Base-by-base conservation (phyloP, 306 rosid genomes). In the Lathyrus oleraceus region DNA sequence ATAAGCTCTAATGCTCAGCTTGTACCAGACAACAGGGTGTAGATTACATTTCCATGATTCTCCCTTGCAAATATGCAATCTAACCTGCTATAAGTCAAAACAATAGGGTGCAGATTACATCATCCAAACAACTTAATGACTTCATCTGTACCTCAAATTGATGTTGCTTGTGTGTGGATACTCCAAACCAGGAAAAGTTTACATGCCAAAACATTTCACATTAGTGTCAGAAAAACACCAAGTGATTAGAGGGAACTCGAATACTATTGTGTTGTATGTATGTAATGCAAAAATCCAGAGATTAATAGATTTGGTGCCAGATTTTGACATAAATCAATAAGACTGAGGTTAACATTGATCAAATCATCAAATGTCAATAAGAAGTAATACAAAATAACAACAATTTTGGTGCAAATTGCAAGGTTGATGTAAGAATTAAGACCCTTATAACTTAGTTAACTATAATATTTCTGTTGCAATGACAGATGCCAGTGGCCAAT, bases 341-440 rank as follows among this genome's bases (percentile, higher is more conserved):
- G 47, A 65, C 39, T 28, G 28, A 42, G 44, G 43, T 56, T 20
- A 62, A 32, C 63, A 45, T 45, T 40, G 23, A 52, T 52, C 42
- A 42, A 73, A 64, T 52, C 15, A 52, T 52, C 40, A 42, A 73
- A 64, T 64, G 65, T 35, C 71, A 63, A 53, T 53, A 13, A 12
- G 69, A 75, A 47, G 69, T 23, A 36, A 76, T 20, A 59, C 36
- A 25, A 44, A 75, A 58, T 10, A 23, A 47, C 39, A 43, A 47
- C 39, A 43, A 47, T 6, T 19, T 23, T 63, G 21, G 69, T 56
- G 38, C 5, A 56, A 56, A 56, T 2, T 56, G 61, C 38, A 25
- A 56, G 16, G 17, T 56, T 25, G 38, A 25, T 56, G 38, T 56
- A 56, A 12, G 2, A 25, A 12, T 9, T 56, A 13, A 56, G 7